Base-by-base conservation (phyloP, 2,329 filamentous ascomycete species). In the Aspergillus clavatus region DNA sequence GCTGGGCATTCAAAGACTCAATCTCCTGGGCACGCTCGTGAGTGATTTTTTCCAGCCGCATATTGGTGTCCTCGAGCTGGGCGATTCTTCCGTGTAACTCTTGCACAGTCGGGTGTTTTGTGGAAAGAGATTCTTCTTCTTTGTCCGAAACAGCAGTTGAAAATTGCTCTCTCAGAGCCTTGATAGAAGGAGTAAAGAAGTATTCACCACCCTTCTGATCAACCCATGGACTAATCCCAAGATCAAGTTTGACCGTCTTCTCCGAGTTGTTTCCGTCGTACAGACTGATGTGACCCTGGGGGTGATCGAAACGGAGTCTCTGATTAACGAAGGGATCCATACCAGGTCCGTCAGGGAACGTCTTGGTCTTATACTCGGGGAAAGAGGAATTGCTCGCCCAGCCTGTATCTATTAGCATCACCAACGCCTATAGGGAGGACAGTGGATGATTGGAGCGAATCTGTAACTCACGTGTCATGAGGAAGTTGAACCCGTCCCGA, bases 141-240 rank as follows among this genome's bases (percentile, higher is more conserved):
- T 31, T 16, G 28, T n/a, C 28, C 8, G 6, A 12, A 31, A 8
- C 5, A 14, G 28, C 2, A 31, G n/a, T 16, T 8, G 28, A 31
- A 14, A 31, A 31, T 0, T 31, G 28, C n/a, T 31, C 28, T 18
- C 40, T 16, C 31, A 51, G 22, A 1, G 60, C 56, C 16, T 57
- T 42, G 33, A 74, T 65, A 2, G 68, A 72, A 5, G 72, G 72
- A 19, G 68, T 63, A 53, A 74, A 74, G 60, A 74, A 73, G 43
- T 74, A 74, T 45, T 74, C 72, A 4, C 72, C 72, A 11, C 72
- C 72, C 22, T 57, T 63, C 0, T 67, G 61, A 26, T 70, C 54
- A 3, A 74, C 71, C 65, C 72, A 74, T 2, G 45, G 38, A 21
- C 42, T 3, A 38, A 41, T 56, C 56, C 37, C 53, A 50, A 59